phyloP scores from a whole-genome alignment of 2,329 filamentous ascomycete genomes.

The Sclerotiophoma versabilis region DNA sequence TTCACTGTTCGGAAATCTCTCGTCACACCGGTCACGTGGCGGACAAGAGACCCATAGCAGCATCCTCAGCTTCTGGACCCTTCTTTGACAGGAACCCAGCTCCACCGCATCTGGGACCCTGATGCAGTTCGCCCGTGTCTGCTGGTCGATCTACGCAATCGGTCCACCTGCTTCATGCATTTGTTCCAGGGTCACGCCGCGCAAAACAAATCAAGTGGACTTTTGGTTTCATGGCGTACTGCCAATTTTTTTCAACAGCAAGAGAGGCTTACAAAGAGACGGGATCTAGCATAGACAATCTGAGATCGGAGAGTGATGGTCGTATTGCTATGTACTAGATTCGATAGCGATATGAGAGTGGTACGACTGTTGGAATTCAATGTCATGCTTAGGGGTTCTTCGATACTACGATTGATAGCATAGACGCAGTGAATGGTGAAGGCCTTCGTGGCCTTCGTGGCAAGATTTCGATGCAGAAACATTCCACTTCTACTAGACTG shows the following conservation, averaged over 20 bases:
- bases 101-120: neutral
- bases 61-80: neutral
- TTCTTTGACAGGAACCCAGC: neutral
- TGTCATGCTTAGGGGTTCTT: neutral
- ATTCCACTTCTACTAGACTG: neutral
- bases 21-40: neutral
- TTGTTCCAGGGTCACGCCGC: neutral
- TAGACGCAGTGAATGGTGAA: neutral
- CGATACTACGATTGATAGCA: neutral
- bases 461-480: neutral
- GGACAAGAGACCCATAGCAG: neutral
- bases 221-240: neutral
- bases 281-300: neutral
- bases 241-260: neutral
- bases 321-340: no score
- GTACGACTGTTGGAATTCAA: neutral
- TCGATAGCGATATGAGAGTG: neutral
- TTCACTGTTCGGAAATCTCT: neutral
- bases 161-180: neutral
- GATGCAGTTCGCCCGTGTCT: conserved; percentile 1
- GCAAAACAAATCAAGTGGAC: neutral
- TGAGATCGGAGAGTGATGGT: neutral
- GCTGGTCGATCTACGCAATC: conserved; percentile 7
- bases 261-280: neutral
- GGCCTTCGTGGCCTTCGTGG: neutral